A percentile compares a stretch with the other conserved stretches of the same genome.
phyloP scores from a whole-genome alignment of 2,329 filamentous ascomycete genomes.

The Cercospora sp. region DNA sequence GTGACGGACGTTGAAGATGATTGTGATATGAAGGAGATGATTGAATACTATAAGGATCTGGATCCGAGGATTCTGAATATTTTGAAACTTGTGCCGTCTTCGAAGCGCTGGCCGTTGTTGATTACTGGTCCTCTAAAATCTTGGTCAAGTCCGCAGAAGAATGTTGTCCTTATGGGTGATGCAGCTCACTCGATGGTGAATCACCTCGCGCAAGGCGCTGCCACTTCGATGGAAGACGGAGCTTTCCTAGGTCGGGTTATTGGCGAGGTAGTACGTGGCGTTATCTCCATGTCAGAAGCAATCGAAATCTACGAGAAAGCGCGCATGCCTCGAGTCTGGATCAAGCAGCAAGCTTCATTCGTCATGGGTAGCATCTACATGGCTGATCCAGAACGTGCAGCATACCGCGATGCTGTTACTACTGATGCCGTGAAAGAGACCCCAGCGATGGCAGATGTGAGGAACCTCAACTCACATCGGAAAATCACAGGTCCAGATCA shows the following conservation, averaged over 20 bases:
- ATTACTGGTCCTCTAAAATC: conserved; percentile 44
- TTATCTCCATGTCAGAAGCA: conserved; percentile 39
- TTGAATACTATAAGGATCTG: conserved; percentile 46
- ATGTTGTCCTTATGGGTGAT: conserved; percentile 45
- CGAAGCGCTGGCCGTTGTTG: conserved; percentile 46
- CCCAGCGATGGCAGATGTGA: conserved; percentile 32
- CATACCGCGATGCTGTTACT: conserved; percentile 17
- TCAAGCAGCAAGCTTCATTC: conserved; percentile 46
- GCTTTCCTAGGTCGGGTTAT: conserved; percentile 44
- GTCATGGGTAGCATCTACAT: conserved; percentile 39
- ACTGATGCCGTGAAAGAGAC: conserved; percentile 16
- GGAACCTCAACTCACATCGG: conserved; percentile 39
- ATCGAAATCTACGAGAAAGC: conserved; percentile 43
- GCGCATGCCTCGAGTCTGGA: conserved; percentile 45
- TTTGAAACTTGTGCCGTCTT: conserved; percentile 38
- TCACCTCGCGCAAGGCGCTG: conserved; percentile 49
- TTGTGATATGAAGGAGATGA: conserved; percentile 46
- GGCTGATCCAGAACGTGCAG: conserved; percentile 34
- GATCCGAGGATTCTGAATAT: conserved; percentile 47
- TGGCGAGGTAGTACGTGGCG: conserved; percentile 39
- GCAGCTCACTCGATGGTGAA: conserved; percentile 47
- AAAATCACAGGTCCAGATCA: conserved; percentile 21
- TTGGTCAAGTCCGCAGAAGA: conserved; percentile 45
- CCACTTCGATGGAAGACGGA: conserved; percentile 49
- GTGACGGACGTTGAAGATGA: conserved; percentile 35